Conservation (phyloP, 768 basidiomycete species). For the Porphyrellus cyaneotinctus region DNA sequence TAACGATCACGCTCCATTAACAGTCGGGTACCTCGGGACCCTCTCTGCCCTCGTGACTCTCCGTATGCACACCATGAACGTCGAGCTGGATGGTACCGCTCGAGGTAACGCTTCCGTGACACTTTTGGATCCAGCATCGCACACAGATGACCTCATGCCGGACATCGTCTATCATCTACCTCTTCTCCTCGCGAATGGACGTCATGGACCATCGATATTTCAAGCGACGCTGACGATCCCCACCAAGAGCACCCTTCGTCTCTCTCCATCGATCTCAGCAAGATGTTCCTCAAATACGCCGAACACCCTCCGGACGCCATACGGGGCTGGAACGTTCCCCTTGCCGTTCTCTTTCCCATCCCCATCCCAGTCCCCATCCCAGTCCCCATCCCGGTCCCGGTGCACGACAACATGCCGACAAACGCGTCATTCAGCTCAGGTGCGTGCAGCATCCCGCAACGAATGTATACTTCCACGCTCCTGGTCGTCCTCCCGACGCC, state of each 20-base stretch:
- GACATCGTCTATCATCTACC: conserved; percentile 57
- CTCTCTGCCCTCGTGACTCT: conserved; percentile 92
- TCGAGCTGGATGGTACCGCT: conserved; percentile 43
- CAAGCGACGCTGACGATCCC: conserved; percentile 72
- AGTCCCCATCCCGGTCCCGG: no score
- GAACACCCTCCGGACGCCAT: conserved; percentile 96
- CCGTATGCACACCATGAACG: conserved; percentile 74
- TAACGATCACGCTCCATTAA: conserved; percentile 43
- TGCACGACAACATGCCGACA: background rate
- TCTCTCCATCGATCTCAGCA: conserved; percentile 74
- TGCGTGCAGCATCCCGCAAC: conserved; percentile 11
- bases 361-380: conserved; percentile 19
- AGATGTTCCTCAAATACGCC: conserved; percentile 87
- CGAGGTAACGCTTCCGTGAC: conserved; percentile 34
- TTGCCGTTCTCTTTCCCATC: conserved; percentile 62
- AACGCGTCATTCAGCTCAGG: background rate
- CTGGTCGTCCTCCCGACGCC: conserved; percentile 95
- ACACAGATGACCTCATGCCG: conserved; percentile 58
- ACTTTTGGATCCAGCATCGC: background rate
- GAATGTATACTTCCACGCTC: conserved; percentile 77
- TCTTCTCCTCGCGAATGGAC: conserved; percentile 22
- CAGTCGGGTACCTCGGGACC: conserved; percentile 71
- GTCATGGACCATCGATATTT: conserved; percentile 55
- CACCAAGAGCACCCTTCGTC: conserved; percentile 52
- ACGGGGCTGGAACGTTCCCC: conserved; percentile 90